Evolutionary conservation across 495 filamentous ascomycete species (phyloP).

Genomic region (Hypoxylon intermedium): DNA sequence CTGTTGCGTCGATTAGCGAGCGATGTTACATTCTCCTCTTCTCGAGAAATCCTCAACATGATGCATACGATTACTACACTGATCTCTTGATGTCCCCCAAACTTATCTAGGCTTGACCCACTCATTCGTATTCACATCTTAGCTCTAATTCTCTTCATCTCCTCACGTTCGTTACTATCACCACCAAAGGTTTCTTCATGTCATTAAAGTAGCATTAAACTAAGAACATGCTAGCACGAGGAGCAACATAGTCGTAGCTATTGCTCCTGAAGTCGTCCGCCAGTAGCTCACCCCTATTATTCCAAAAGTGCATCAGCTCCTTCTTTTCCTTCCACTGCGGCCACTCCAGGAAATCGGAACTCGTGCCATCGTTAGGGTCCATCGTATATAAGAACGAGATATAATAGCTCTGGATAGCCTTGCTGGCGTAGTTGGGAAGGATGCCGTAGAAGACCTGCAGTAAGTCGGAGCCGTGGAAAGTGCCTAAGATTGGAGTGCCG

Average conservation of each 20-base stretch:
- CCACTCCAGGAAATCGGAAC: slow-evolving; percentile 57
- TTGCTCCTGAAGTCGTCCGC: slow-evolving; percentile 66
- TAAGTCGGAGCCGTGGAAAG: slow-evolving; percentile 73
- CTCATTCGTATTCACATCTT: background rate
- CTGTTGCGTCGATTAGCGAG: slow-evolving; percentile 3
- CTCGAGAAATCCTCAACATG: slow-evolving; percentile 11
- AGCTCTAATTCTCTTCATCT: no score
- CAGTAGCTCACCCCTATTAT: slow-evolving; percentile 51
- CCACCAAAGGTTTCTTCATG: no score
- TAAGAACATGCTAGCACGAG: slow-evolving; percentile 55
- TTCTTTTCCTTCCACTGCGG: slow-evolving; percentile 64
- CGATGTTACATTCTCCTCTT: slow-evolving; percentile 27
- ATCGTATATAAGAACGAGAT: slow-evolving; percentile 69
- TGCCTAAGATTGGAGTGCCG: slow-evolving; percentile 73
- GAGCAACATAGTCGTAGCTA: slow-evolving; percentile 55
- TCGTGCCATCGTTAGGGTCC: slow-evolving; percentile 65
- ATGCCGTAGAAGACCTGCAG: slow-evolving; percentile 70
- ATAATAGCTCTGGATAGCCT: slow-evolving; percentile 67
- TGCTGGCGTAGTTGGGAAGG: slow-evolving; percentile 66
- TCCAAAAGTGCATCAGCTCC: slow-evolving; percentile 65
- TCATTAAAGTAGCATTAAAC: slow-evolving; percentile 51
- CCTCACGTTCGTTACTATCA: no score
- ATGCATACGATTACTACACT: slow-evolving; percentile 11
- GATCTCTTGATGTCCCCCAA: background rate
- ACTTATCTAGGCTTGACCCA: no score